Evolutionary conservation across 1,284 basidiomycete species (phyloP).

Genomic region (Acaromyces ingoldii): DNA sequence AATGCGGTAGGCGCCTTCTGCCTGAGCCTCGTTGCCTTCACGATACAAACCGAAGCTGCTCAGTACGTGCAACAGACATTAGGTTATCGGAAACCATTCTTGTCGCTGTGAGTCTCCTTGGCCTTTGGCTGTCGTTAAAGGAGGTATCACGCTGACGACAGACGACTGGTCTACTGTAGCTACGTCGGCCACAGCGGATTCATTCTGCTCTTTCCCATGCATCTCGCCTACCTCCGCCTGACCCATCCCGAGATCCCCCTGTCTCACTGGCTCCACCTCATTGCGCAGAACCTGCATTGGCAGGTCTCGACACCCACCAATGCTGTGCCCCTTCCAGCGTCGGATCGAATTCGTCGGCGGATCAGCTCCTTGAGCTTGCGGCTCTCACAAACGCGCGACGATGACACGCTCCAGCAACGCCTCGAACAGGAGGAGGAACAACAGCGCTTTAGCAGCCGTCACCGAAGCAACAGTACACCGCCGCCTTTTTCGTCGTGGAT

Average conservation of each 20-base stretch:
- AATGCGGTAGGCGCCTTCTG: constrained; percentile 45
- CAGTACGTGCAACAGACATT: constrained; percentile 46
- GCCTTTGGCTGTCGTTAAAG: neutral
- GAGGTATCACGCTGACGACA: neutral
- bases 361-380: constrained; percentile 2
- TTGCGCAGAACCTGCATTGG: constrained; percentile 39
- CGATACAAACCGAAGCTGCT: constrained; percentile 47
- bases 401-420: neutral
- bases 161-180: neutral
- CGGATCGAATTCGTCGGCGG: neutral
- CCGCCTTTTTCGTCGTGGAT: neutral
- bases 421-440: constrained; percentile 4
- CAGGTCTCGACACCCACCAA: constrained; percentile 26
- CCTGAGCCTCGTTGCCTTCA: constrained; percentile 43
- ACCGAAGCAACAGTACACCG: too few species aligned
- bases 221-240: constrained; percentile 33
- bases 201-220: constrained; percentile 36
- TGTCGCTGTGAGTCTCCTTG: constrained; percentile 19
- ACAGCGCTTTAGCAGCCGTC: neutral
- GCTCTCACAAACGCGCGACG: neutral
- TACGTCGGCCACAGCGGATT: constrained; percentile 47
- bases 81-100: constrained; percentile 44
- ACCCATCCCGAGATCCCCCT: constrained; percentile 17
- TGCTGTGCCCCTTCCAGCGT: neutral
- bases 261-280: constrained; percentile 31